Base-by-base conservation (phyloP, 2,329 filamentous ascomycete genomes). In the Leptographium lundbergii region DNA sequence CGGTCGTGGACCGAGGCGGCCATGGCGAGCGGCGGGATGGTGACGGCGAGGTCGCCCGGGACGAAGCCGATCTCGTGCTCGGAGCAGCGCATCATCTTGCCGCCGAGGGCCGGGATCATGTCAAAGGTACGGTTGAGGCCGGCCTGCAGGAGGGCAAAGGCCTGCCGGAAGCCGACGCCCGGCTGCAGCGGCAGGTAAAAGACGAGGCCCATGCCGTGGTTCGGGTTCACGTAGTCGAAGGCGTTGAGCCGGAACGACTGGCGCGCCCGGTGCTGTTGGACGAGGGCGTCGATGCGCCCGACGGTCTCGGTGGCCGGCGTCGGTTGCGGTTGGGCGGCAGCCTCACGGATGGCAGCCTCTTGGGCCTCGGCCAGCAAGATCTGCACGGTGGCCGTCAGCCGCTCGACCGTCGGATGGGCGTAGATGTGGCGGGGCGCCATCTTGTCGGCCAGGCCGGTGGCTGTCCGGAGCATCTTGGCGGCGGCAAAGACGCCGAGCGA, bases 371-470 rank as follows among this genome's bases (percentile, higher is more conserved):
- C 39, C 3, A 14, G 6, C 6, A 45, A 6, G 14, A 25, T 9
- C 6, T 27, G 22, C 14, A 56, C 39, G 4, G 22, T 32, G 6
- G 63, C 64, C 0, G 71, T 69, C 17, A 75, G 65, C 19, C 63
- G 65, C 19, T 63, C 62, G 0, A 69, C 65, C 0, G 73, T 73
- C 0, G 73, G 72, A 52, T 74, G 69, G 22, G 67, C 66, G 58
- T 75, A 75, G 39, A 75, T 71, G 5, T 70, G 70, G 4, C 72
- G 69, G 39, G 74, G 71, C 5, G 73, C 70, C 1, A 73, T 61
- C 1, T 66, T 64, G 0, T 53, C 34, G 72, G 67, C 0, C 70
- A 66, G 57, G 73, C 70, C 5, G 72, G 67, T 19, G 22, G 45
- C 29, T 19, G 60, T 34, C 53, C 69, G 63, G 48, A 70, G 67